Evolutionary conservation across 108 stramenopile genomes (phyloP).

Genomic region (Aureococcus anophagefferens): DNA sequence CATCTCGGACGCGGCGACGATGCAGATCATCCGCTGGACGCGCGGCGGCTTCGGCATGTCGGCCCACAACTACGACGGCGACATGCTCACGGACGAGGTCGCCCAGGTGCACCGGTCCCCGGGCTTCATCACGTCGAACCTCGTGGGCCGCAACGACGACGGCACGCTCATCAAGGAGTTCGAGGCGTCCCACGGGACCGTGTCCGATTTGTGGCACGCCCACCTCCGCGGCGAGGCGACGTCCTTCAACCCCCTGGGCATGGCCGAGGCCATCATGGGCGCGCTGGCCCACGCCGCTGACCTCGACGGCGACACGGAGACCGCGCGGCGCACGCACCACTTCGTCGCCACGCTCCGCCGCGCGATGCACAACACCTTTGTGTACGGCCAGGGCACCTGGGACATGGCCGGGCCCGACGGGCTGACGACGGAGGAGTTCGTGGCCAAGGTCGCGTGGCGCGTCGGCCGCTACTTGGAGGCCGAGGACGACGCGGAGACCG

Average conservation of each 20-base stretch:
- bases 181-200: conserved; percentile 93
- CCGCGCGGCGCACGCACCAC: conserved; percentile 54
- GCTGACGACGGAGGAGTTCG: conserved; percentile 85
- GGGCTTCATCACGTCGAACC: conserved; percentile 91
- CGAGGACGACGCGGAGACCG: conserved; percentile 50
- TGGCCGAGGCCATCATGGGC: conserved; percentile 89
- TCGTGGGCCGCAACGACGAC: conserved; percentile 80
- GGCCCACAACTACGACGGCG: conserved; percentile 94
- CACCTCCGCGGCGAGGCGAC: conserved; percentile 92
- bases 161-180: conserved; percentile 60
- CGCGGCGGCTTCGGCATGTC: conserved; percentile 94
- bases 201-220: conserved; percentile 84
- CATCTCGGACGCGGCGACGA: conserved; percentile 93
- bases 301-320: conserved; percentile 57
- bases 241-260: conserved; percentile 84
- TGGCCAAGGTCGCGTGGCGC: conserved; percentile 84
- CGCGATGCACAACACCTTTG: conserved; percentile 89
- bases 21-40: conserved; percentile 95
- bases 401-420: conserved; percentile 88
- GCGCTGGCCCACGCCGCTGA: conserved; percentile 83
- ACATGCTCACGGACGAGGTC: conserved; percentile 81
- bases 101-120: conserved; percentile 95
- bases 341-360: conserved; percentile 63
- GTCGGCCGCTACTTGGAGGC: conserved; percentile 69
- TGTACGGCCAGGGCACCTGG: conserved; percentile 87